These are phyloP conservation scores for Elongisporangium prolatum DNA, from an alignment of 352 stramenopile genomes.

Conservation along the genomic window DNA sequence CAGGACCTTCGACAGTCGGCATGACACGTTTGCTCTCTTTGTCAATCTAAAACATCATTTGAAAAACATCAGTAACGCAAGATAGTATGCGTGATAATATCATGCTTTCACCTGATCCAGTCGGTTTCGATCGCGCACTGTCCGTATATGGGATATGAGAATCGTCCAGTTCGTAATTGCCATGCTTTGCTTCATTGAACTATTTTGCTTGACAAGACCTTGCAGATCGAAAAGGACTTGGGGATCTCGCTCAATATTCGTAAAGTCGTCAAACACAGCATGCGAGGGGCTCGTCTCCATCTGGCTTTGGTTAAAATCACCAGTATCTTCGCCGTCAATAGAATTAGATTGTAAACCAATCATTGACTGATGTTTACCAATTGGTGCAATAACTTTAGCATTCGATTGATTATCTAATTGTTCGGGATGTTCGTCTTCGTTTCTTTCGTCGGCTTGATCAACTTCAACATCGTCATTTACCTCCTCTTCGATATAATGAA, in stretches of 20 bases:
- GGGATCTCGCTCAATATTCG: constrained; percentile 27
- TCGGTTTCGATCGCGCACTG: constrained; percentile 18
- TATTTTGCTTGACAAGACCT: constrained; percentile 35
- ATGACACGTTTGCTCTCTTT: constrained; percentile 8
- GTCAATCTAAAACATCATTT: constrained; percentile 8
- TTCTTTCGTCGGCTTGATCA: neutral
- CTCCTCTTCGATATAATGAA: constrained; percentile 24
- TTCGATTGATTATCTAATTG: neutral
- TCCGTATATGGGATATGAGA: constrained; percentile 31
- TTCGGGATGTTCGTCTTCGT: neutral
- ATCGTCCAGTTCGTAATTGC: constrained; percentile 36
- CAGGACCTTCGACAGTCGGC: neutral
- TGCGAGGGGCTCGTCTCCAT: constrained; percentile 4
- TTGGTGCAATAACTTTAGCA: neutral
- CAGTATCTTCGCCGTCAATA: too few species aligned
- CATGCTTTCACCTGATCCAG: constrained; percentile 39
- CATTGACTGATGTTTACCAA: neutral
- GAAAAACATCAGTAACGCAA: neutral
- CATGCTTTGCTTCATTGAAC: constrained; percentile 16
- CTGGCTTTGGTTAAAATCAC: neutral
- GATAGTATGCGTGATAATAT: neutral
- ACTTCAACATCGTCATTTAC: constrained; percentile 5
- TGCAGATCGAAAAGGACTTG: constrained; percentile 45
- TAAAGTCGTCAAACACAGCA: constrained; percentile 3
- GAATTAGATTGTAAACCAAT: too few species aligned